These are phyloP conservation scores for Paramecium pentaurelia DNA, from an alignment of 73 alveolate genomes.

Conservation along the genomic window DNA sequence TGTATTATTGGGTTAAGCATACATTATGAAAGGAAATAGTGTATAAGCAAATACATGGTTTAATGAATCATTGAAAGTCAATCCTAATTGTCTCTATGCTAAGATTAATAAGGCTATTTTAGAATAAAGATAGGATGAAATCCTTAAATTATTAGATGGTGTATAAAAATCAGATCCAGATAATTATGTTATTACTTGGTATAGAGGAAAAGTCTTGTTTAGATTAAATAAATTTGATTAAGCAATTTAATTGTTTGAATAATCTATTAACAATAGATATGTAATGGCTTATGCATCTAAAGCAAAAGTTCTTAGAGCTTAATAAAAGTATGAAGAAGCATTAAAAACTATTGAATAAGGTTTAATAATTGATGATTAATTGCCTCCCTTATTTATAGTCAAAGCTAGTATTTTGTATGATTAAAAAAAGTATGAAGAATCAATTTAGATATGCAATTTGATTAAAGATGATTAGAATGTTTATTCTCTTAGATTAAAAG, in stretches of 20 bases:
- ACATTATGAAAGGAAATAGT: not conserved
- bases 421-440: too few species aligned
- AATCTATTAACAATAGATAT: not conserved
- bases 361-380: too few species aligned
- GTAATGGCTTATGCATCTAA: not conserved
- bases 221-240: conserved; percentile 7
- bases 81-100: conserved; percentile 33
- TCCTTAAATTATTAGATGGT: not conserved
- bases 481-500: too few species aligned
- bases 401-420: too few species aligned
- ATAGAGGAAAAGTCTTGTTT: not conserved
- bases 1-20: conserved; percentile 32
- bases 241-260: not conserved
- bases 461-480: too few species aligned
- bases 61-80: not conserved
- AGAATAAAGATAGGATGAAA: not conserved
- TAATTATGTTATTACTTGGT: too few species aligned
- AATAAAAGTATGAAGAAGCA: too few species aligned
- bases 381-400: too few species aligned
- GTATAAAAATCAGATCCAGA: too few species aligned
- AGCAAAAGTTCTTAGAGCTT: too few species aligned
- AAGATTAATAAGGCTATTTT: not conserved
- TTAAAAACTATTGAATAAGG: too few species aligned
- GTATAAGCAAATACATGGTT: conserved; percentile 6
- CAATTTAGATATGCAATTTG: too few species aligned